Evolutionary conservation across 2,329 filamentous ascomycete genomes (phyloP).

Genomic region (Exserohilum turcica): DNA sequence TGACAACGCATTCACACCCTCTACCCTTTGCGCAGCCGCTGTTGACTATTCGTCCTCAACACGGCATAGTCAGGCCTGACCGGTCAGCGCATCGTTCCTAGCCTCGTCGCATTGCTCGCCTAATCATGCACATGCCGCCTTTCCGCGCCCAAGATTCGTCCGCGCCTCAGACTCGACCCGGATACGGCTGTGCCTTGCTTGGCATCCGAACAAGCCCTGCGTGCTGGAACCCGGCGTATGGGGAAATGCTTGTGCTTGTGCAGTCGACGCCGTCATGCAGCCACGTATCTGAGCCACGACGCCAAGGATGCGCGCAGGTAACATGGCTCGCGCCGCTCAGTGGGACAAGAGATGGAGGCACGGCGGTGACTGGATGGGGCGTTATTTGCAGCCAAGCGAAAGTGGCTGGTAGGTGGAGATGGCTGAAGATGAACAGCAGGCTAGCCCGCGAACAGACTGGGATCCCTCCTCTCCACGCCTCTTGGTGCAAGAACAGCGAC

Average conservation of each 20-base stretch:
- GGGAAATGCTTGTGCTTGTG: slow-evolving; percentile 1
- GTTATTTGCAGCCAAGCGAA: not conserved
- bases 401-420: not conserved
- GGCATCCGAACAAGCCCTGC: not conserved
- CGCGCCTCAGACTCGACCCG: slow-evolving; percentile 1
- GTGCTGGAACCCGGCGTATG: not conserved
- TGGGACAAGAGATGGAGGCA: not conserved
- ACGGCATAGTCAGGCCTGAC: not conserved
- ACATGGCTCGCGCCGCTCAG: not conserved
- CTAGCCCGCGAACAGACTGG: slow-evolving; percentile 5
- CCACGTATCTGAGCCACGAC: slow-evolving; percentile 8
- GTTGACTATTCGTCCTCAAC: not conserved
- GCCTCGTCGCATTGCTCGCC: slow-evolving; percentile 1
- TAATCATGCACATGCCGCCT: not conserved
- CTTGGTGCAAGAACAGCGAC: not conserved
- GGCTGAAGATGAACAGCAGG: slow-evolving; percentile 1
- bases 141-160: not conserved
- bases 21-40: not conserved
- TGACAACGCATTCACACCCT: not conserved
- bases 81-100: not conserved
- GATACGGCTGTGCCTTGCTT: slow-evolving; percentile 4
- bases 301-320: not conserved
- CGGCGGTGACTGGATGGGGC: not conserved
- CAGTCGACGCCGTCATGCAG: not conserved
- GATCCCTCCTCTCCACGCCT: not conserved